Evolutionary conservation across 345 rosid genomes (phyloP).

Genomic region (Clarkia xantiana): DNA sequence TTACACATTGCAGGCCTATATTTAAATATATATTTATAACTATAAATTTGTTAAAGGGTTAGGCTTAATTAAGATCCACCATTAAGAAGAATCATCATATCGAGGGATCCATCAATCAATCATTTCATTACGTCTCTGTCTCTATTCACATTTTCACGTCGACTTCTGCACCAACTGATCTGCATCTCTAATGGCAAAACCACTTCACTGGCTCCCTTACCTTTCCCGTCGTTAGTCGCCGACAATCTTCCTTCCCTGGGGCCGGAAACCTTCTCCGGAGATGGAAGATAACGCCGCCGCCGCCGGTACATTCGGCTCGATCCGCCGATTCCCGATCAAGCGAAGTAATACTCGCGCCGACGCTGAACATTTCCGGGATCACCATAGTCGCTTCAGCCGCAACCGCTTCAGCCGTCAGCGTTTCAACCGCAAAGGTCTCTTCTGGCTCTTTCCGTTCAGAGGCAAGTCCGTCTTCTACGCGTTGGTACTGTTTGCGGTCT

Average conservation of each 20-base stretch:
- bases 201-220: background rate
- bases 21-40: no score
- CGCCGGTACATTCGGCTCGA: constrained; percentile 9
- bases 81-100: no score
- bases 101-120: no score
- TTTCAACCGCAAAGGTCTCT: constrained; percentile 42
- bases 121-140: background rate
- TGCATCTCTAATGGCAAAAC: no score
- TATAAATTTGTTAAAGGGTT: no score
- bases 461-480: constrained; percentile 53
- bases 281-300: constrained; percentile 4
- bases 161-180: no score
- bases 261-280: constrained; percentile 7
- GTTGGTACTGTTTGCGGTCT: constrained; percentile 40
- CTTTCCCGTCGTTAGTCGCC: background rate
- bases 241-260: background rate
- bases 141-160: background rate
- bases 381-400: constrained; percentile 29
- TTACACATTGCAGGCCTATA: no score
- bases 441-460: constrained; percentile 35
- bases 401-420: constrained; percentile 22
- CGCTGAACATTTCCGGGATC: constrained; percentile 5
- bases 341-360: constrained; percentile 29
- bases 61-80: no score
- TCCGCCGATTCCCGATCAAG: constrained; percentile 56